A percentile compares a stretch with the other conserved stretches of the same genome.
phyloP scores from a whole-genome alignment of 2,329 filamentous ascomycete genomes.

The Aspergillus sp. region DNA sequence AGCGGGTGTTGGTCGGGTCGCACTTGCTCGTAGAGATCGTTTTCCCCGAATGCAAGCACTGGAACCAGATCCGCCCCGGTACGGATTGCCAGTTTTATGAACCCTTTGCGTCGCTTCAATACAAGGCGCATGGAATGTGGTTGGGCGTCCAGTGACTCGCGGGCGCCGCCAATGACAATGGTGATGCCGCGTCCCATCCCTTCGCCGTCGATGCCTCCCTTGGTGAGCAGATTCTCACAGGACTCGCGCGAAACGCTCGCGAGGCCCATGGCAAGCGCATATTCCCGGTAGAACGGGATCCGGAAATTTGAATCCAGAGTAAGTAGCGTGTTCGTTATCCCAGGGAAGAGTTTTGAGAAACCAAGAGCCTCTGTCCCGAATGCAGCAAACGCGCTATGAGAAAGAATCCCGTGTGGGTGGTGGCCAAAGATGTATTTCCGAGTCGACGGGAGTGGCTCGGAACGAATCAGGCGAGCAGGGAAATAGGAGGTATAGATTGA shows the following conservation, averaged over 20 bases:
- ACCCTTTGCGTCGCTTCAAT: conserved; percentile 76
- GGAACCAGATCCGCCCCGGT: conserved; percentile 92
- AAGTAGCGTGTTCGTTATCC: conserved; percentile 85
- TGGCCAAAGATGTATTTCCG: conserved; percentile 96
- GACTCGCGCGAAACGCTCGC: conserved; percentile 84
- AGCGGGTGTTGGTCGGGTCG: conserved; percentile 65
- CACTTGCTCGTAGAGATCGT: conserved; percentile 89
- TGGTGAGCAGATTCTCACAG: conserved; percentile 77
- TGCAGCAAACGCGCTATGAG: conserved; percentile 85
- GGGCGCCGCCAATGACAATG: conserved; percentile 86
- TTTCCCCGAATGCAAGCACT: conserved; percentile 87
- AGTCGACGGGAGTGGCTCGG: conserved; percentile 64
- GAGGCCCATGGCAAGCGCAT: conserved; percentile 79
- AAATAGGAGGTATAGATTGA: conserved; percentile 87
- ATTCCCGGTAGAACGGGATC: conserved; percentile 88
- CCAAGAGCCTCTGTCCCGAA: conserved; percentile 86
- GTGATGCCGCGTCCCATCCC: conserved; percentile 94
- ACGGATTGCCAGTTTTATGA: conserved; percentile 84
- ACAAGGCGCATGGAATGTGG: conserved; percentile 70
- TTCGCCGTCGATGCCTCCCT: conserved; percentile 64
- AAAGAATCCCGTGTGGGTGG: conserved; percentile 95
- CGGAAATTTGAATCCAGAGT: conserved; percentile 96
- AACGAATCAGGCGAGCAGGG: conserved; percentile 78
- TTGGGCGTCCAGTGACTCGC: conserved; percentile 81
- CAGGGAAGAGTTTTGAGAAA: conserved; percentile 79